A percentile compares a stretch with the other conserved stretches of the same genome.
Conservation (phyloP, 1,284 basidiomycete species). For the Fomitopsis palustris region DNA sequence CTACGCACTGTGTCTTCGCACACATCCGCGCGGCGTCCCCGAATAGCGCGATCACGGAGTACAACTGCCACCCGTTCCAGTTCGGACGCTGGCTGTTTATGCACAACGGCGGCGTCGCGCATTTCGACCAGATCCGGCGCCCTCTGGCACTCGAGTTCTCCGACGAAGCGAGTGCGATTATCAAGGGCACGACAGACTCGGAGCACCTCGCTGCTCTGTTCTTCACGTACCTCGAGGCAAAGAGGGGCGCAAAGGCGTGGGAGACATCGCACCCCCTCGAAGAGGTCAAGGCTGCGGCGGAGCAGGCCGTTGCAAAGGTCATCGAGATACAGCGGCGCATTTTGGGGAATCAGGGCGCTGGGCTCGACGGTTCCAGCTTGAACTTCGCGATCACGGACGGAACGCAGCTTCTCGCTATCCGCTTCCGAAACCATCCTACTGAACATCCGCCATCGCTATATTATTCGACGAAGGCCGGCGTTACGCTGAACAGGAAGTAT, state of each 20-base stretch:
- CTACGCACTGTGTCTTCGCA: constrained; percentile 29
- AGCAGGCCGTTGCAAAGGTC: constrained; percentile 26
- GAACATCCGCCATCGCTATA: constrained; percentile 35
- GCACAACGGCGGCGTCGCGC: constrained; percentile 35
- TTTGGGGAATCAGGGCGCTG: constrained; percentile 11
- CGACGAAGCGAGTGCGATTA: constrained; percentile 22
- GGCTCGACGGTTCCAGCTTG: constrained; percentile 24
- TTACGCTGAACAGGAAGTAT: constrained; percentile 34
- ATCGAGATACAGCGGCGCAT: constrained; percentile 23
- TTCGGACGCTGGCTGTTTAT: constrained; percentile 36
- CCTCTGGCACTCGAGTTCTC: constrained; percentile 21
- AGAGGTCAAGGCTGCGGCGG: constrained; percentile 29
- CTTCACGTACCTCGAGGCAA: constrained; percentile 31
- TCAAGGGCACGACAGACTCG: constrained; percentile 37
- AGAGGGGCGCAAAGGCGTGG: constrained; percentile 24
- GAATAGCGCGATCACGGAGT: constrained; percentile 26
- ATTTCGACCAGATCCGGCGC: constrained; percentile 27
- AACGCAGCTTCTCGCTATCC: constrained; percentile 28
- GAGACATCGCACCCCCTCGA: constrained; percentile 25
- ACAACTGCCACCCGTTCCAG: constrained; percentile 37
- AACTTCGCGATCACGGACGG: constrained; percentile 34
- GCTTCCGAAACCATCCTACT: constrained; percentile 32
- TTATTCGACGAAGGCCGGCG: constrained; percentile 33
- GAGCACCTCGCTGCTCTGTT: constrained; percentile 36
- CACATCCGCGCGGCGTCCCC: constrained; percentile 34